Conservation (phyloP, 1,284 basidiomycete species). For the Puccinia coronata region DNA sequence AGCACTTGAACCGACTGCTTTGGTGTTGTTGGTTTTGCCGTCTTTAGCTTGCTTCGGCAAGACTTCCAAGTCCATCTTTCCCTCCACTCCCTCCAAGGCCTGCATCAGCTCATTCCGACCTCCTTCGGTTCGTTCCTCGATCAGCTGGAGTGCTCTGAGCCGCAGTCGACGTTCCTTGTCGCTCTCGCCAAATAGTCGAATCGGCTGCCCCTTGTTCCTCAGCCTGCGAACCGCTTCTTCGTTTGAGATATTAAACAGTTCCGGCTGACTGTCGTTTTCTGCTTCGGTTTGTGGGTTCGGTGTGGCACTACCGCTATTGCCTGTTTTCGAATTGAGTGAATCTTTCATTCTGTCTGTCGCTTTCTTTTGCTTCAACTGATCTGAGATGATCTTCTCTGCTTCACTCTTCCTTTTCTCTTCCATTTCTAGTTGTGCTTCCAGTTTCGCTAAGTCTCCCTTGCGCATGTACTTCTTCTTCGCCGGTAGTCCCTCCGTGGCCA, state of each 20-base stretch:
- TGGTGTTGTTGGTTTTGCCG: no score
- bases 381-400: no score
- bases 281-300: neutral
- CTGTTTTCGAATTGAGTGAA: neutral
- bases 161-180: conserved; percentile 89
- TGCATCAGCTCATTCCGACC: conserved; percentile 93
- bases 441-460: conserved; percentile 66
- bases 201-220: conserved; percentile 86
- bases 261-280: conserved; percentile 57
- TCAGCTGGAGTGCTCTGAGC: conserved; percentile 85
- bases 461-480: conserved; percentile 80
- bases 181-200: conserved; percentile 89
- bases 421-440: conserved; percentile 64
- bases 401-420: conserved; percentile 64
- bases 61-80: conserved; percentile 66
- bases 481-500: conserved; percentile 50
- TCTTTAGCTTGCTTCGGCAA: conserved; percentile 64
- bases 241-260: conserved; percentile 84
- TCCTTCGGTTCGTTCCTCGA: conserved; percentile 70
- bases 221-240: conserved; percentile 87
- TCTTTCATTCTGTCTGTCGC: neutral
- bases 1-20: no score
- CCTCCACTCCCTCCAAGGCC: conserved; percentile 87
- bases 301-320: conserved; percentile 6
- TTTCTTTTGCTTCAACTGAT: conserved; percentile 23